phyloP scores from a whole-genome alignment of 1,284 basidiomycete genomes.

The Filobasidium uniguttulatum region DNA sequence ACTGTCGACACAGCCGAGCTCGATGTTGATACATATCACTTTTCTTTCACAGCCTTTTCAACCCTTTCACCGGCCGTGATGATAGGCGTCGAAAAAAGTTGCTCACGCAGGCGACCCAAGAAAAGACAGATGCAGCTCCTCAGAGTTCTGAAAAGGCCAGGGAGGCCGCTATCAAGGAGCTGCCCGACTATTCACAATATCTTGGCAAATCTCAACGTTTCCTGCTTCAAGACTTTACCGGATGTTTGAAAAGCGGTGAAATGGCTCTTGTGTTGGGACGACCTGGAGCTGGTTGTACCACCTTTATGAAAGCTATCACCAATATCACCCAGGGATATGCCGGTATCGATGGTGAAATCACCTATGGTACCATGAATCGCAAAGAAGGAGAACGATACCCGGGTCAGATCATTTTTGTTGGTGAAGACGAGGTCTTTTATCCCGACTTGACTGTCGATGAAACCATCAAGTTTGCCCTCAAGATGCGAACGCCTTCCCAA shows the following conservation, averaged over 20 bases:
- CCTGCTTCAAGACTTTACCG: constrained; percentile 27
- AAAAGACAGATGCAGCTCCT: constrained; percentile 25
- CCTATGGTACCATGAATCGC: constrained; percentile 31
- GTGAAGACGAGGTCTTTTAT: constrained; percentile 10
- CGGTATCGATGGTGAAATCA: constrained; percentile 35
- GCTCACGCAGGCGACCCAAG: constrained; percentile 15
- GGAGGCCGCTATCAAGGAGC: not conserved
- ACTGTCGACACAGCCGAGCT: too few species aligned
- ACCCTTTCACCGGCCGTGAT: constrained; percentile 14
- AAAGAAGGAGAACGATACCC: constrained; percentile 15
- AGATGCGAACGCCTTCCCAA: constrained; percentile 43
- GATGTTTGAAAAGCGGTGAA: constrained; percentile 27
- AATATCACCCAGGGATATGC: constrained; percentile 10
- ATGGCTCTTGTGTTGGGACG: constrained; percentile 35
- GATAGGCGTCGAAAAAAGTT: constrained; percentile 10
- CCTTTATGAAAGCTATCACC: constrained; percentile 34
- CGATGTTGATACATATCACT: too few species aligned
- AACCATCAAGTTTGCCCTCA: constrained; percentile 44
- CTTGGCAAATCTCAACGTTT: constrained; percentile 28
- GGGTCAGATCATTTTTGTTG: constrained; percentile 14
- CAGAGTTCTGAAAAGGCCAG: not conserved
- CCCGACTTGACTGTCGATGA: constrained; percentile 44
- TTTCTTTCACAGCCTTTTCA: constrained; percentile 17
- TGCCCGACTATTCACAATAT: constrained; percentile 13
- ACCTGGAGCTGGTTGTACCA: constrained; percentile 39